Conservation (phyloP, 352 stramenopile genomes). For the Phytophthora sansomeana region DNA sequence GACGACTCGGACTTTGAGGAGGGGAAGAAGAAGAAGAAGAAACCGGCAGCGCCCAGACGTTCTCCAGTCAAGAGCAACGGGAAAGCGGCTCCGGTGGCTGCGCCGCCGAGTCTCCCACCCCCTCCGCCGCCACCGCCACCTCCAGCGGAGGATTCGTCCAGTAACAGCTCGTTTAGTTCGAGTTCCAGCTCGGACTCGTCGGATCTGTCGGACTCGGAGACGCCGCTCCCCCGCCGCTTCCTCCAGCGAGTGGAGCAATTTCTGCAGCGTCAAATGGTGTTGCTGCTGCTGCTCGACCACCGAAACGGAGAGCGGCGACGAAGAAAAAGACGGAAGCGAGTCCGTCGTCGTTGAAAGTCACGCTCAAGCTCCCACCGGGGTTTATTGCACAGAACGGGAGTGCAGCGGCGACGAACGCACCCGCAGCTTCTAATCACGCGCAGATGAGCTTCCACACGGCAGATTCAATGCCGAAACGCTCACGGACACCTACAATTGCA, state of each 20-base stretch:
- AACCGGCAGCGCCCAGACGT: slow-evolving; percentile 24
- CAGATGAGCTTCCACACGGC: slow-evolving; percentile 57
- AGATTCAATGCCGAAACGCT: slow-evolving; percentile 49
- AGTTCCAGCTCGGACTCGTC: slow-evolving; percentile 68
- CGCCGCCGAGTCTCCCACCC: slow-evolving; percentile 32
- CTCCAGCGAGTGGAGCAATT: slow-evolving; percentile 12
- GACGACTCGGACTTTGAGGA: slow-evolving; percentile 46
- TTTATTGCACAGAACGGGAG: slow-evolving; percentile 48
- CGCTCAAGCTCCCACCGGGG: slow-evolving; percentile 61
- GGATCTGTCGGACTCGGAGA: slow-evolving; percentile 50
- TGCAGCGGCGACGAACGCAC: slow-evolving; percentile 4
- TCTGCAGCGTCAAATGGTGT: slow-evolving; percentile 20
- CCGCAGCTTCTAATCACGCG: slow-evolving; percentile 22
- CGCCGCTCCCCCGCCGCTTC: slow-evolving; percentile 38
- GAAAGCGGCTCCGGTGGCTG: slow-evolving; percentile 18
- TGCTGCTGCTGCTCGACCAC: slow-evolving; percentile 19
- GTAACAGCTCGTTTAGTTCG: slow-evolving; percentile 59
- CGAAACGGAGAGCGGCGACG: slow-evolving; percentile 33
- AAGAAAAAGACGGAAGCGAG: slow-evolving; percentile 42
- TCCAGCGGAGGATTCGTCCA: slow-evolving; percentile 48
- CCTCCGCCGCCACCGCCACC: slow-evolving; percentile 44
- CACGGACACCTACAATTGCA: slow-evolving; percentile 29
- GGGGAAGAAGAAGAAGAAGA: slow-evolving; percentile 34
- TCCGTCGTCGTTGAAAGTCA: slow-evolving; percentile 61
- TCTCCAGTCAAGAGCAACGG: slow-evolving; percentile 37